These are phyloP conservation scores for Juncus effusus DNA, from an alignment of 176 grass and related monocot species.

Conservation along the genomic window DNA sequence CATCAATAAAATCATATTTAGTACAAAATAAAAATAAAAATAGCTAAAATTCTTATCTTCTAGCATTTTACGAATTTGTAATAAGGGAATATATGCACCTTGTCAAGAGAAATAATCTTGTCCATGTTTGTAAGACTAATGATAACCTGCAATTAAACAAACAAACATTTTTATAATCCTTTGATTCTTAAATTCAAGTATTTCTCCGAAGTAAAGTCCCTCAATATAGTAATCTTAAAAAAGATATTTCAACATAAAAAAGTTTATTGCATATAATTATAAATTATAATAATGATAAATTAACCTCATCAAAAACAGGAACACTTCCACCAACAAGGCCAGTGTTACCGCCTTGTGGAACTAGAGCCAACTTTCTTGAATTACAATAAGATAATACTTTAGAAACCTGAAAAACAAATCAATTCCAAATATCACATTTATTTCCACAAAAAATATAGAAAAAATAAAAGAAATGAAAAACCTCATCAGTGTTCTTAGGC, in stretches of 20 bases:
- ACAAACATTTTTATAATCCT: not conserved
- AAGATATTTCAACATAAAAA: too few species aligned
- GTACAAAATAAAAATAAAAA: not conserved
- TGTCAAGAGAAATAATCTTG: slow-evolving; percentile 84
- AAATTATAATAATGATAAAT: not conserved
- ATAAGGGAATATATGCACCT: slow-evolving; percentile 45
- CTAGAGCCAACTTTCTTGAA: slow-evolving; percentile 70
- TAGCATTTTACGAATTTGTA: slow-evolving; percentile 28
- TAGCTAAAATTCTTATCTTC: too few species aligned
- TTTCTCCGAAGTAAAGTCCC: too few species aligned
- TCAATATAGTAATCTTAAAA: too few species aligned
- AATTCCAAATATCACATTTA: slow-evolving; percentile 22
- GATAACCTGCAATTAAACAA: slow-evolving; percentile 57
- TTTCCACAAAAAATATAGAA: not conserved
- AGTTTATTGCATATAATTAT: too few species aligned
- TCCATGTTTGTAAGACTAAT: slow-evolving; percentile 68
- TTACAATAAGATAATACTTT: slow-evolving; percentile 94
- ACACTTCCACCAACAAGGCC: slow-evolving; percentile 96
- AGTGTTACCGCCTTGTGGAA: slow-evolving; percentile 92
- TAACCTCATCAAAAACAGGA: slow-evolving; percentile 90
- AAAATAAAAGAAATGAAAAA: slow-evolving; percentile 18
- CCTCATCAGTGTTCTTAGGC: slow-evolving; percentile 71
- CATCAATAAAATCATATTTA: slow-evolving; percentile 40
- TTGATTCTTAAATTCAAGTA: too few species aligned
- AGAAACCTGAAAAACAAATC: slow-evolving; percentile 64